Conservation (phyloP, 2,329 filamentous ascomycete species). For the Coniella lustricola region DNA sequence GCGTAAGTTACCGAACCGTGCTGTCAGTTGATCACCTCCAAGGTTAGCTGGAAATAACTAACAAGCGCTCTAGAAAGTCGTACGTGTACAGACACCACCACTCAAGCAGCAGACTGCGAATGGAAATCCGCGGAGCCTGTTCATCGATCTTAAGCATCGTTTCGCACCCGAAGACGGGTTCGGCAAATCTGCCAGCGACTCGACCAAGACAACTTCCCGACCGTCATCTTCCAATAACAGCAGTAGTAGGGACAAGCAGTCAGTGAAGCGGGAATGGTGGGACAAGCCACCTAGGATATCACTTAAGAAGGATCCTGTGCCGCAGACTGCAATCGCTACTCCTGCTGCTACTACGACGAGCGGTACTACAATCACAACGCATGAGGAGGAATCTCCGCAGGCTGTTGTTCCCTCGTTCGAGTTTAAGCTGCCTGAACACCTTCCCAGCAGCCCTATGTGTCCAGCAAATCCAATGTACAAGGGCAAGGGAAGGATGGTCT, state of each 20-base stretch:
- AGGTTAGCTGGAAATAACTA: too few relatives aligned
- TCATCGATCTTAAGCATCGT: constrained; percentile 2
- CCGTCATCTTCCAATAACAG: background rate
- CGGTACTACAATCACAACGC: too few relatives aligned
- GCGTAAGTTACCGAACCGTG: background rate
- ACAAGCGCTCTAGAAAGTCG: constrained; percentile 4
- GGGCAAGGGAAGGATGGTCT: constrained; percentile 40
- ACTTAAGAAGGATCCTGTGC: constrained; percentile 18
- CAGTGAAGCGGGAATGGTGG: constrained; percentile 25
- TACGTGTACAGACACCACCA: constrained; percentile 1
- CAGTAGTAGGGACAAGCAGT: background rate
- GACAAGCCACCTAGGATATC: constrained; percentile 20
- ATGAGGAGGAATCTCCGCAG: too few relatives aligned
- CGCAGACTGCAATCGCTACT: too few relatives aligned
- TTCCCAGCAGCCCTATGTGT: constrained; percentile 45
- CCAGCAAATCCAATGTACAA: constrained; percentile 39
- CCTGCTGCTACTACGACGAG: background rate
- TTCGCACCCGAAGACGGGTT: background rate
- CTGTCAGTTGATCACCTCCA: background rate
- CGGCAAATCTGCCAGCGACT: constrained; percentile 1
- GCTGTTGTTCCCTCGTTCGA: constrained; percentile 27
- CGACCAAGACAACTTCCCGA: background rate
- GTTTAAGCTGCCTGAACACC: constrained; percentile 44
- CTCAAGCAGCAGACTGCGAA: background rate
- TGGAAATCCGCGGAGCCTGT: constrained; percentile 4